Evolutionary conservation across 1,284 basidiomycete species (phyloP).

Genomic region (Athelia sp.): DNA sequence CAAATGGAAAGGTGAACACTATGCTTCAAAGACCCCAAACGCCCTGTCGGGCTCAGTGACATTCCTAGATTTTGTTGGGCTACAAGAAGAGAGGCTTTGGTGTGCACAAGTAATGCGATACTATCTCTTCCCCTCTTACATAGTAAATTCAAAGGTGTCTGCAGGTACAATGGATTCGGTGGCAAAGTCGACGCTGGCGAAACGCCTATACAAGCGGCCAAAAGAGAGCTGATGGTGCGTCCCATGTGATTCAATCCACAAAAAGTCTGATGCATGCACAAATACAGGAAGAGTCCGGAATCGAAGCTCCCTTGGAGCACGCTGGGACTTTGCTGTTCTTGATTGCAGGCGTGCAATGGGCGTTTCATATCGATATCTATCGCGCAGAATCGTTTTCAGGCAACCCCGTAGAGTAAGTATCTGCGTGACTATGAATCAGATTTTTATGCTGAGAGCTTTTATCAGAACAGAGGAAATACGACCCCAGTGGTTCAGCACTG

Average conservation of each 20-base stretch:
- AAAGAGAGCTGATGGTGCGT: constrained; percentile 35
- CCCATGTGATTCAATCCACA: too few species aligned
- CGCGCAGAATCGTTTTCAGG: constrained; percentile 51
- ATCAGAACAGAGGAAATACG: constrained; percentile 72
- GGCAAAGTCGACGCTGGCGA: constrained; percentile 43
- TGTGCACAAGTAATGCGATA: constrained; percentile 28
- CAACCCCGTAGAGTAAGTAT: constrained; percentile 51
- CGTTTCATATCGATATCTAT: constrained; percentile 67
- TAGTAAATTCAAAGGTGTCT: constrained; percentile 1
- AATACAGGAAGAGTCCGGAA: constrained; percentile 75
- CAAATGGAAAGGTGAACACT: constrained; percentile 18
- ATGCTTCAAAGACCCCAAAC: neutral
- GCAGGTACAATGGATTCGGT: constrained; percentile 47
- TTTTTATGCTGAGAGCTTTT: too few species aligned
- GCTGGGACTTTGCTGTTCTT: constrained; percentile 61
- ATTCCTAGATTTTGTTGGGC: constrained; percentile 36
- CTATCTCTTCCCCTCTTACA: neutral
- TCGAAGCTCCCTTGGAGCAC: constrained; percentile 52
- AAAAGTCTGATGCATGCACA: neutral
- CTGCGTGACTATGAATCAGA: too few species aligned
- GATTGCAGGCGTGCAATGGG: constrained; percentile 42
- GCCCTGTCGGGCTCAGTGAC: neutral
- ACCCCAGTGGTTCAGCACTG: constrained; percentile 56
- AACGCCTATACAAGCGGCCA: constrained; percentile 32
- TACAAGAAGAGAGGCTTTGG: constrained; percentile 46